Conservation (phyloP, 345 rosid genomes). For the Gossypium arboreum region DNA sequence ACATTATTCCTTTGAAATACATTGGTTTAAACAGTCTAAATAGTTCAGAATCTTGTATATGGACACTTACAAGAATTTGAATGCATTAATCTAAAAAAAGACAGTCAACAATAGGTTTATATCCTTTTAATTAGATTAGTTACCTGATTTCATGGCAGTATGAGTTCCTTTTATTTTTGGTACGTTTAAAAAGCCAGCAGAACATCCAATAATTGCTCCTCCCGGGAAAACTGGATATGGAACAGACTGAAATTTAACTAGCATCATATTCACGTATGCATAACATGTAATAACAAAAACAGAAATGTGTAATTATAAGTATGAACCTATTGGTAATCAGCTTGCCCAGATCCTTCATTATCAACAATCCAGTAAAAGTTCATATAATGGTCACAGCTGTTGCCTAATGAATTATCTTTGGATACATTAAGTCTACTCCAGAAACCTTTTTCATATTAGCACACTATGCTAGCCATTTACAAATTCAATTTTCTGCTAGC, state of each 20-base stretch:
- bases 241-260: conserved; percentile 96
- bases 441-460: not conserved
- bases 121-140: not conserved
- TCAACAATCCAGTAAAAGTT: not conserved
- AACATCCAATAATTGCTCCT: conserved; percentile 93
- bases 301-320: not conserved
- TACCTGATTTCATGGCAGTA: conserved; percentile 98
- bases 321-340: not conserved
- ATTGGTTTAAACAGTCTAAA: not conserved
- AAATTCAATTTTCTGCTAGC: not conserved
- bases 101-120: not conserved
- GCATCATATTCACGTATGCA: conserved; percentile 57
- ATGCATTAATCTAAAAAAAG: not conserved
- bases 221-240: conserved; percentile 98
- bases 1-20: not conserved
- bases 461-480: not conserved
- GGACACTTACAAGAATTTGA: not conserved
- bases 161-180: conserved; percentile 99
- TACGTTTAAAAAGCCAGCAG: conserved; percentile 94
- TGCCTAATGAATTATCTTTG: not conserved
- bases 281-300: conserved; percentile 13
- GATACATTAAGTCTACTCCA: not conserved
- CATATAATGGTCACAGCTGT: not conserved
- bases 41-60: not conserved
- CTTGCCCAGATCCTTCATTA: not conserved